Evolutionary conservation across 108 stramenopile genomes (phyloP), one percentile per base, ranked within the genome.

Genomic region (Stephanodiscus minutulus): DNA sequence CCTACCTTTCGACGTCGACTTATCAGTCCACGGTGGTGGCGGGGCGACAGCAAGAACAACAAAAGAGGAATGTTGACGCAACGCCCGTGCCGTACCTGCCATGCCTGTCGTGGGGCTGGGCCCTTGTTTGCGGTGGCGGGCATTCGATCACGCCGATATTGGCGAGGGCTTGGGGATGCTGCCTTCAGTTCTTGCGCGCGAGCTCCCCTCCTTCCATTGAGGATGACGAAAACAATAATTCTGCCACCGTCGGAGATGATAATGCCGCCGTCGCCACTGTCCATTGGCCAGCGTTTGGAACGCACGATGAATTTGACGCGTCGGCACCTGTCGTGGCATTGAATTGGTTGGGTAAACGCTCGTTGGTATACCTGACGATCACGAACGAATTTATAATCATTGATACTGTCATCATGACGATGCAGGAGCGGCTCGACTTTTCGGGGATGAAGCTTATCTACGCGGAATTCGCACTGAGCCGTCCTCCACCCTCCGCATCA

Each of bases 61-160:
- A 53, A 22, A 43, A 57, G 47, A 66, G 57, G 12, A 56, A 29
- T 29, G 25, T 56, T 17, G 55, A 56, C 24, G 31, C 35, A 8
- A 60, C 35, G 3, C 59, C 59, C 5, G 29, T 66, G 27, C 54
- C 85, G 8, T 88, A 77, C 66, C 73, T 92, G 21, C 94, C 94
- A 20, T 93, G 92, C 55, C 66, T 96, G 17, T 85, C 92, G 17
- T 96, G 94, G 94, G 91, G 92, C 20, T 91, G 91, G 88, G 89
- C 91, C 18, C 85, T 92, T 17, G 86, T 88, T n/a, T 85, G 77
- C 10, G 92, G 91, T 15, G 92, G 89, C 17, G 88, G 87, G 10
- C 76, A 91, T 65, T 68, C 68, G 6, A 76, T 88, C 27, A 87
- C 86, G n/a, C 92, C 92, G 11, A 86, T 90, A 44, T 65, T 96